Evolutionary conservation across 2,329 filamentous ascomycete species (phyloP), one percentile per base, ranked within the genome.

Genomic region (Cordyceps javanica): DNA sequence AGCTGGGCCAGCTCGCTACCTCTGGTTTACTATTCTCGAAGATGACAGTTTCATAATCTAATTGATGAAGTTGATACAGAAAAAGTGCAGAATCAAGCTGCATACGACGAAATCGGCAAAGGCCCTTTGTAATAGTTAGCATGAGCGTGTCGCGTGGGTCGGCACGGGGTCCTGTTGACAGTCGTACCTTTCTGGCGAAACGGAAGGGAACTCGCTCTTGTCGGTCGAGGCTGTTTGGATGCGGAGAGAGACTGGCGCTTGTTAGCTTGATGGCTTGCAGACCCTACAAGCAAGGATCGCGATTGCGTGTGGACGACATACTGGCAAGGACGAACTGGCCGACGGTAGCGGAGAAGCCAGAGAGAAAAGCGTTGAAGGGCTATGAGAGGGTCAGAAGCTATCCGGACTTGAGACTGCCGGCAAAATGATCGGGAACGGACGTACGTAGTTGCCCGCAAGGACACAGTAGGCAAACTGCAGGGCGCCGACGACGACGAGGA

Each of bases 11-110:
- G 26, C 45, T 49, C 25, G 34, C 25, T 44, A 11, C n/a, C 34
- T 53, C 56, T 30, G 5, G 25, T 46, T 39, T 23, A 41, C 19
- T n/a, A 34, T 32, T 26, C 13, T 8, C 13, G 2, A 21, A 14
- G n/a, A 36, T 16, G 14, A 21, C 14, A 16, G 23, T 19, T 32
- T 10, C 2, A 16, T 23, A 13, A 58, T 63, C 79, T 81, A 99
- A 82, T 99, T 99, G 79, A 99, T 97, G 75, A 99, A 99, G 82
- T 99, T 99, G 72, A 97, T 86, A 76, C 92, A 97, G 81, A 99
- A 99, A 78, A 97, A 96, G 78, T 99, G 94, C 72, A 97, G 77
- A 71, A 97, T 90, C 72, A 99, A 73, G 73, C 92, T 97, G 71
- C 93, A 94, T 66, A 97, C 90, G 60, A 99, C 82, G 70, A 89